A percentile compares a stretch with the other conserved stretches of the same genome.
phyloP scores from a whole-genome alignment of 805 yeast species.

The Ogataea sp. region DNA sequence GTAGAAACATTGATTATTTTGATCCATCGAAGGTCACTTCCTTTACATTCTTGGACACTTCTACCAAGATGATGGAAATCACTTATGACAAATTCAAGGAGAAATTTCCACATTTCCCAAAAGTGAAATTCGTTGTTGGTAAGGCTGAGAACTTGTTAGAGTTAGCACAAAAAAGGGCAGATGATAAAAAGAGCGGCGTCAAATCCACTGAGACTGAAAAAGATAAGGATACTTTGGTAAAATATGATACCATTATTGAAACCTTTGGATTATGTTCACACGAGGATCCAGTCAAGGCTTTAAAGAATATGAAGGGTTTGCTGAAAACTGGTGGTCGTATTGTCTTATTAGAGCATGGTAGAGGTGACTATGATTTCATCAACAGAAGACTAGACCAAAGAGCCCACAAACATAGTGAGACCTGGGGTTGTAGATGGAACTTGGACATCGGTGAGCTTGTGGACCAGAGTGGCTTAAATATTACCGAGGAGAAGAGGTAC shows the following conservation, averaged over 20 bases:
- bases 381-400: conserved; percentile 76
- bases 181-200: conserved; percentile 14
- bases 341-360: conserved; percentile 84
- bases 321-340: conserved; percentile 88
- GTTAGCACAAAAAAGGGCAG: conserved; percentile 24
- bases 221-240: conserved; percentile 26
- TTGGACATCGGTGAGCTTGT: conserved; percentile 84
- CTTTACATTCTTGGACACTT: conserved; percentile 79
- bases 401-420: conserved; percentile 73
- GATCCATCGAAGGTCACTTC: conserved; percentile 54
- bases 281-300: conserved; percentile 80
- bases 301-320: conserved; percentile 62
- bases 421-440: conserved; percentile 99
- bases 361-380: conserved; percentile 71
- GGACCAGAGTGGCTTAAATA: conserved; percentile 74
- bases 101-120: conserved; percentile 54
- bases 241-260: conserved; percentile 88
- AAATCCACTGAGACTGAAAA: too few relatives aligned
- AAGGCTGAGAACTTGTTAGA: conserved; percentile 74
- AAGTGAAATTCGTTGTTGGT: conserved; percentile 85
- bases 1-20: conserved; percentile 78
- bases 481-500: conserved; percentile 69
- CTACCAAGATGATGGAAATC: conserved; percentile 76
- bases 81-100: conserved; percentile 67
- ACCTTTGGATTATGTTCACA: conserved; percentile 96